Conservation (phyloP, 2,329 filamentous ascomycete species). For the Diatrype stigma region DNA sequence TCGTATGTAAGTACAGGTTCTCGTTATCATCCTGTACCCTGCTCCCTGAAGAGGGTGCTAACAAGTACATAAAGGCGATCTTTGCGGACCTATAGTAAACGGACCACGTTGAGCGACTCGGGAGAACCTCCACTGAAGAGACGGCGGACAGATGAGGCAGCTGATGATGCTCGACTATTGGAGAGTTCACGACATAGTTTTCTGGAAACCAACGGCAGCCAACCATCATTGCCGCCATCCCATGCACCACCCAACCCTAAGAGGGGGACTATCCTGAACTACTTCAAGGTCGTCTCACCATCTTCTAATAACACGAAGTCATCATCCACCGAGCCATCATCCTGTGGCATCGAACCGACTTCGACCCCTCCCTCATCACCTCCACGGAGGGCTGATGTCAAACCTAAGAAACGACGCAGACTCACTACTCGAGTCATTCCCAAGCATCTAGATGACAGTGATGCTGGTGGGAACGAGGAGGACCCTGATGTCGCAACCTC, state of each 20-base stretch:
- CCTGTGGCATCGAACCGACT: constrained; percentile 9
- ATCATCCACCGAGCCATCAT: constrained; percentile 13
- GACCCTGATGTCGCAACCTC: not conserved
- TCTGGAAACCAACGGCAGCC: not conserved
- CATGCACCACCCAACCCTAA: constrained; percentile 9
- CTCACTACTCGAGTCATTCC: constrained; percentile 26
- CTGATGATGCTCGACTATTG: not conserved
- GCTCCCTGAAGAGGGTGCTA: not conserved
- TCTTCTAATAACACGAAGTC: constrained; percentile 8
- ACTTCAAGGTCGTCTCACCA: constrained; percentile 23
- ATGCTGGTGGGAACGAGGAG: constrained; percentile 8
- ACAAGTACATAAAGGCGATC: constrained; percentile 22
- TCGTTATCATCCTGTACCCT: not conserved
- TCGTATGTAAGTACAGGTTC: constrained; percentile 13
- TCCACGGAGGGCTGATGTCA: constrained; percentile 7
- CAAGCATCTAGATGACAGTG: constrained; percentile 7
- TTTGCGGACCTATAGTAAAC: constrained; percentile 35
- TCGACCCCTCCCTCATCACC: constrained; percentile 29
- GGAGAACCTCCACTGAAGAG: constrained; percentile 21
- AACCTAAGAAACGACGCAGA: constrained; percentile 26
- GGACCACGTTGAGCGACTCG: constrained; percentile 17
- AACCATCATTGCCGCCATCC: constrained; percentile 2
- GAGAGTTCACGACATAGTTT: not conserved
- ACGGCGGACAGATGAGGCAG: constrained; percentile 11
- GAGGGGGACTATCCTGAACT: constrained; percentile 27